phyloP scores from a whole-genome alignment of 2,329 filamentous ascomycete genomes.

The Rhinocladiella similis region DNA sequence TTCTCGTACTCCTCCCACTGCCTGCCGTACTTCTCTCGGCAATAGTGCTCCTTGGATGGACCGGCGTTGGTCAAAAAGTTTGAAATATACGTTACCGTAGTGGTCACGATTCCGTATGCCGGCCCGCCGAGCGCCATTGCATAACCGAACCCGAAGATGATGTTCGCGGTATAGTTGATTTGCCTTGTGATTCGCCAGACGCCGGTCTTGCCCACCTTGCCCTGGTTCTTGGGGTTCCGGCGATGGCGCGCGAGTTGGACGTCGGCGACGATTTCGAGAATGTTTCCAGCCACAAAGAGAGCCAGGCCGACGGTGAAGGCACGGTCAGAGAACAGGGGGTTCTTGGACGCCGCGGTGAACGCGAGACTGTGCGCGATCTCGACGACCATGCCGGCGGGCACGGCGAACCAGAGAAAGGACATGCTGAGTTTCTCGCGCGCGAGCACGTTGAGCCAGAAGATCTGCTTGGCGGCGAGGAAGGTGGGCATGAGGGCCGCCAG shows the following conservation, averaged over 20 bases:
- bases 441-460: constrained; percentile 7
- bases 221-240: constrained; percentile 2
- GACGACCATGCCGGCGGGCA: constrained; percentile 5
- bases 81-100: background rate
- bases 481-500: constrained; percentile 3
- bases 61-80: constrained; percentile 4
- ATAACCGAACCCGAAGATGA: constrained; percentile 11
- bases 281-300: constrained; percentile 4
- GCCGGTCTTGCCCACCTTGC: constrained; percentile 9
- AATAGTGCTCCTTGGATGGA: constrained; percentile 11
- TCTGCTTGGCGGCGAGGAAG: constrained; percentile 5
- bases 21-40: constrained; percentile 8
- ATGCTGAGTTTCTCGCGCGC: constrained; percentile 5
- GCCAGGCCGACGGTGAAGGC: constrained; percentile 1
- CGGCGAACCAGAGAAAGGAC: constrained; percentile 2
- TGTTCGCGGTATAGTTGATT: constrained; percentile 14
- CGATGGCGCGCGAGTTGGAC: constrained; percentile 3
- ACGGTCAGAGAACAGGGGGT: constrained; percentile 9
- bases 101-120: constrained; percentile 2
- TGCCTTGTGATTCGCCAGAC: constrained; percentile 8
- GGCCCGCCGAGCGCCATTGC: constrained; percentile 6
- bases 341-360: constrained; percentile 9
- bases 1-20: constrained; percentile 8
- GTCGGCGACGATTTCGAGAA: constrained; percentile 3
- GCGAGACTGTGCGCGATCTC: constrained; percentile 1